Evolutionary conservation across 2,329 filamentous ascomycete genomes (phyloP), one percentile per base, ranked within the genome.

Genomic region (Fusarium fracticaudum): DNA sequence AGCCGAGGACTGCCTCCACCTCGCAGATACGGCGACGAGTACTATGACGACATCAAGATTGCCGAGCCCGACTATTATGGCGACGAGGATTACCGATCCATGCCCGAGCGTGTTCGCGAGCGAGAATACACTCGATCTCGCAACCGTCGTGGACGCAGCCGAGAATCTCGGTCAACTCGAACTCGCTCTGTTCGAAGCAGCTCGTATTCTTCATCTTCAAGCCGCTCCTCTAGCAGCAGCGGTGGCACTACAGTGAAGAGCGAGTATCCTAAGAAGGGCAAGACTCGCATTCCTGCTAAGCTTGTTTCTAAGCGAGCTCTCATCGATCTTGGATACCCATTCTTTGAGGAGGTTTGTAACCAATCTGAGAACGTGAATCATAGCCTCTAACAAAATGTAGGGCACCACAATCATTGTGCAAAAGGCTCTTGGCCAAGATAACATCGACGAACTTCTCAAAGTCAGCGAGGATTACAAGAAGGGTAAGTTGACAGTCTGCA

Each of bases 371-470:
- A 11, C 7, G 9, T 48, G 20, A 22, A 31, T 17, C 20, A 31
- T 31, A 12, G 12, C 11, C 4, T 61, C 76, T 78, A 66, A 80
- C 58, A 4, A 12, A 0, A 31, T 15, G 3, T 10, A 96, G 93
- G 94, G 93, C 44, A 92, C 93, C 75, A 93, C 92, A 29, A 91
- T 96, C 76, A 89, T 98, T 60, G 91, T 98, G 40, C 91, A 93
- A 76, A 92, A 94, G 79, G 95, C 96, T 15, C 87, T 98, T 10
- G 93, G 94, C 22, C 95, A 97, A 77, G 91, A 96, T 24, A 94
- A 98, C 77, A 98, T 98, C 72, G 95, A 98, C 76, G 93, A 97
- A 78, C 87, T 98, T 50, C 93, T 98, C 77, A 92, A 91, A 78
- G 86, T 95, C 57, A 97, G 94, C 82, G 93, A 95, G 78, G 91